Base-by-base conservation (phyloP, 495 filamentous ascomycete genomes). In the Penicillium herquei region DNA sequence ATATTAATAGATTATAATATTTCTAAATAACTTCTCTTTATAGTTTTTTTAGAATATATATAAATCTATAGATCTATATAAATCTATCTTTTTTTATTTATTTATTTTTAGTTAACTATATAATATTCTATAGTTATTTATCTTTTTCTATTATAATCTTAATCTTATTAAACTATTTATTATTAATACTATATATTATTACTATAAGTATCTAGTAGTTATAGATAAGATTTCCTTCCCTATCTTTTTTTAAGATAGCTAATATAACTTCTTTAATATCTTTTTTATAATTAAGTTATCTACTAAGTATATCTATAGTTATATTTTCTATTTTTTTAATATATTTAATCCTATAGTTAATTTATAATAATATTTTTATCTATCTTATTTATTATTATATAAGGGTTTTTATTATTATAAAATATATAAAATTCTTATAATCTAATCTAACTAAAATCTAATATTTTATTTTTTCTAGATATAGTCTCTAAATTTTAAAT, bases 1-100 rank as follows among this genome's bases (percentile, higher is more conserved):
- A 39, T 16, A 40, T 54, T 54, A n/a, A 26, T 59, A 32, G 54
- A 44, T 37, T n/a, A n/a, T n/a, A n/a, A n/a, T n/a, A n/a, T n/a
- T n/a, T n/a, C n/a, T n/a, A n/a, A n/a, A n/a, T n/a, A 37, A 41
- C 9, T 58, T 45, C 12, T 26, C 26, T 18, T 45, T 21, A 18
- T 45, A 45, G 8, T 17, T 17, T 4, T 45, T 45, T 26, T 18
- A 26, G 12, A 6, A 45, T 45, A 45, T 45, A 45, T 5, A 45
- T 45, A 18, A 45, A 12, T 45, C 17, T 45, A 45, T 45, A 45
- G 6, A 45, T 45, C 9, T 10, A 4, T 6, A 45, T 8, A 6
- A 26, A 26, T 45, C 12, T 45, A 45, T 35, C 11, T 6, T 35
- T 35, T 35, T 6, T 45, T n/a, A n/a, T n/a, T n/a, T n/a, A n/a